phyloP scores from a whole-genome alignment of 2,329 filamentous ascomycete species.

The Epichloe gansuensis region DNA sequence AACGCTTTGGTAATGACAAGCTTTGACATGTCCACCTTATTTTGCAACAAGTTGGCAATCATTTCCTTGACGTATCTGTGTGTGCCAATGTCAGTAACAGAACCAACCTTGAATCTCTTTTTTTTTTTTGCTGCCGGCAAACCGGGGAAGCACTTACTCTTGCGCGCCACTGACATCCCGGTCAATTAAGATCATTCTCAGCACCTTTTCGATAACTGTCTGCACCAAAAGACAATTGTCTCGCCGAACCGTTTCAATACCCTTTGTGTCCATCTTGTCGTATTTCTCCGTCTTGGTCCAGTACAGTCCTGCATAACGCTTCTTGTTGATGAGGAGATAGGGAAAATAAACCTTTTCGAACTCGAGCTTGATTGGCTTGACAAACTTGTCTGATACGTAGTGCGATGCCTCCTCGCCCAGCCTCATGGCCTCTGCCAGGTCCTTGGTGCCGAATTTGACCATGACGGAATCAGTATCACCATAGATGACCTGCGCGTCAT shows the following conservation, averaged over 20 bases:
- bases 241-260: constrained; percentile 93
- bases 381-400: constrained; percentile 81
- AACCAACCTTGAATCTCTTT: not conserved
- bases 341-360: constrained; percentile 99
- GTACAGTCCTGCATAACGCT: constrained; percentile 93
- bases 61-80: constrained; percentile 86
- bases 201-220: constrained; percentile 91
- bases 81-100: constrained; percentile 1
- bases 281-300: constrained; percentile 92
- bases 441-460: constrained; percentile 92
- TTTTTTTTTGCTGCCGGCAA: not conserved
- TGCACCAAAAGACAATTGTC: constrained; percentile 95
- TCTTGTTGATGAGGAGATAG: constrained; percentile 98
- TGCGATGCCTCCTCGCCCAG: constrained; percentile 85
- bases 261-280: constrained; percentile 99
- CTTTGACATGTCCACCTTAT: constrained; percentile 98
- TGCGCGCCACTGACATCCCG: constrained; percentile 81
- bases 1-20: constrained; percentile 97
- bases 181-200: constrained; percentile 92
- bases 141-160: constrained; percentile 51
- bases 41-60: constrained; percentile 88
- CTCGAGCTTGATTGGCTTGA: constrained; percentile 95
- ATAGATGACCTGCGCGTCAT: constrained; percentile 95
- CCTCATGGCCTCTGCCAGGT: constrained; percentile 82
- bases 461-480: constrained; percentile 99